Percentiles rank a stretch among this genome's conserved stretches.
Evolutionary conservation across 768 basidiomycete genomes (phyloP).

Genomic region (Rhodosporidiobolus sp.): DNA sequence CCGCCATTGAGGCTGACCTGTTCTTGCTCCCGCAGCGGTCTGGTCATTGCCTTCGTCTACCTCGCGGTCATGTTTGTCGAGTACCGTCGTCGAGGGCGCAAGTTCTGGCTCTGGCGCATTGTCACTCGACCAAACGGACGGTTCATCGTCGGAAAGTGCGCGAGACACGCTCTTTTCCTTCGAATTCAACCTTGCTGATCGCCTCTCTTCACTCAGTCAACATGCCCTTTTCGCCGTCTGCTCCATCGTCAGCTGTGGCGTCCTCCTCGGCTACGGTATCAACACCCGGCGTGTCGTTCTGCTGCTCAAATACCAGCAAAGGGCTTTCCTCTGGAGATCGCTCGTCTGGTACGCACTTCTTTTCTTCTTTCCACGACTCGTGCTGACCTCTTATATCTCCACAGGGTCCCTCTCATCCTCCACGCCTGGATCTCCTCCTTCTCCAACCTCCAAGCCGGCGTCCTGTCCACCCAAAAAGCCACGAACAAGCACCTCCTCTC

Average conservation of each 20-base stretch:
- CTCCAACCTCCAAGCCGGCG: constrained; percentile 10
- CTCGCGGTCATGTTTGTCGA: neutral
- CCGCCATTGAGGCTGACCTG: neutral
- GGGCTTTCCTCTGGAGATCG: constrained; percentile 1
- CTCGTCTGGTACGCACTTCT: neutral
- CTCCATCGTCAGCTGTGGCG: constrained; percentile 1
- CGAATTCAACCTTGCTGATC: too few relatives aligned
- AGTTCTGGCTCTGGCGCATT: constrained; percentile 11
- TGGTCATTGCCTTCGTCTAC: neutral
- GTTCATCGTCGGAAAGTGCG: constrained; percentile 17
- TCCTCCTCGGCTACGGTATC: constrained; percentile 6
- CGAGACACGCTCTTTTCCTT: neutral
- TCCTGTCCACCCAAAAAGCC: constrained; percentile 5
- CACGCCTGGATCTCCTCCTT: constrained; percentile 15
- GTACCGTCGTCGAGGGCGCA: constrained; percentile 3
- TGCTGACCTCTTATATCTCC: neutral
- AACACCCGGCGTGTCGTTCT: constrained; percentile 3
- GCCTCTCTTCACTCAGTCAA: neutral
- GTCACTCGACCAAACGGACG: constrained; percentile 1
- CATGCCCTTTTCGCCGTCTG: constrained; percentile 20
- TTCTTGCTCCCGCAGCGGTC: neutral
- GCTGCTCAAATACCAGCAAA: neutral
- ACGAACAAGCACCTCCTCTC: constrained; percentile 11
- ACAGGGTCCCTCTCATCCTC: constrained; percentile 8
- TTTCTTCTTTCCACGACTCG: neutral